Evolutionary conservation across 129 eudicot species (phyloP).

Genomic region (Deinandra increscens): DNA sequence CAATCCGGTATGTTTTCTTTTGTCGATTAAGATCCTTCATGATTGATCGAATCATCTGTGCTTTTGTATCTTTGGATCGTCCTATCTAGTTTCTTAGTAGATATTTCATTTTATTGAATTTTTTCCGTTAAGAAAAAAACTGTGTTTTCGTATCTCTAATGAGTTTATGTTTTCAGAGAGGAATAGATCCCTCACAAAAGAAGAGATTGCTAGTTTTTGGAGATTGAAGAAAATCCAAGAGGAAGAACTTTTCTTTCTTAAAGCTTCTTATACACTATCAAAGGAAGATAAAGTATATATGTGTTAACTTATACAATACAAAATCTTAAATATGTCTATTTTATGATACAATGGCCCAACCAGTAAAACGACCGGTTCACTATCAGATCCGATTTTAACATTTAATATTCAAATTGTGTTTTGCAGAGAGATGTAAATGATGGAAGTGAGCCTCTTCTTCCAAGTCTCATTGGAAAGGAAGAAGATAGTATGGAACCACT

Average conservation of each 20-base stretch:
- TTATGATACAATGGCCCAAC: no score
- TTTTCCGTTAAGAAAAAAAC: no score
- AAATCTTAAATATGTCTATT: not conserved
- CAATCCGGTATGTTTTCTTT: slow-evolving; percentile 27
- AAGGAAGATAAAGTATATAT: slow-evolving; percentile 30
- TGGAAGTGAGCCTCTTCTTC: slow-evolving; percentile 19
- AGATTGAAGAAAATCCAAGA: slow-evolving; percentile 38
- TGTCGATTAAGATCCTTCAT: no score
- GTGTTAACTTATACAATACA: not conserved
- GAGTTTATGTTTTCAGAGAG: slow-evolving; percentile 15
- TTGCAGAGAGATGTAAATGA: slow-evolving; percentile 13
- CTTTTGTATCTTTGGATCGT: no score
- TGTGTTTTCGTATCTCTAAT: not conserved
- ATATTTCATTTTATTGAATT: no score
- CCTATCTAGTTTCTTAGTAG: no score
- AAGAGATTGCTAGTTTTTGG: slow-evolving; percentile 47
- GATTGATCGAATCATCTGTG: no score
- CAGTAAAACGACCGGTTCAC: no score
- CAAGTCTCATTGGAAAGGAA: slow-evolving; percentile 8
- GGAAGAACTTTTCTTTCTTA: slow-evolving; percentile 44
- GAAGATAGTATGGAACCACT: slow-evolving; percentile 39
- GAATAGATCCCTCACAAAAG: slow-evolving; percentile 43
- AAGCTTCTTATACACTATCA: slow-evolving; percentile 32
- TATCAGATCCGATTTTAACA: not conserved
- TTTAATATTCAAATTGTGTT: not conserved